Evolutionary conservation across 352 stramenopile species (phyloP), one percentile per base, ranked within the genome.

Genomic region (Phytopythium ostracodes): DNA sequence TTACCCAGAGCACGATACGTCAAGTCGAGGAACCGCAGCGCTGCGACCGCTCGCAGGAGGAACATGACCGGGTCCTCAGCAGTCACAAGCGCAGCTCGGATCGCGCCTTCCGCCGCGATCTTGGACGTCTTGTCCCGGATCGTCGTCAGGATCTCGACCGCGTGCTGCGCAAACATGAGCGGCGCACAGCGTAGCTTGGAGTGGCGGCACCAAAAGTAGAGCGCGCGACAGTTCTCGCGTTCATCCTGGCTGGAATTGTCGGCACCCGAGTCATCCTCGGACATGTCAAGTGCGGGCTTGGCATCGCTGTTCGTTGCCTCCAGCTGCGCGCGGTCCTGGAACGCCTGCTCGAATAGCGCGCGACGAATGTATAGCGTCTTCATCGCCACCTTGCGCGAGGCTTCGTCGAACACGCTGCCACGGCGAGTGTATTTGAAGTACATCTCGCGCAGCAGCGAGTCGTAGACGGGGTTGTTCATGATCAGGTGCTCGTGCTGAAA

Each of bases 401-500:
- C 72, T 24, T 88, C 77, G 56, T 91, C 81, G 56, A 91, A 89
- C 4, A 58, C 62, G 33, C 72, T 63, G 4, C 81, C 77, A 2
- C 79, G 77, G 20, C 81, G 77, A 1, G 83, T 90, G 60, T 86
- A 90, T 59, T 92, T 90, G 63, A 87, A 84, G 63, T 88, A 91
- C 60, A 92, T 81, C 50, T 92, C 83, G 22, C 76, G 83, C 52
- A 92, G 65, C 24, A 90, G 62, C 25, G 83, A 90, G 31, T 85
- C 75, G 58, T 92, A 92, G 29, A 85, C 76, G 22, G 81, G 81
- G 6, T 90, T 75, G 6, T 67, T 38, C 56, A 90, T 65, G 63
- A 89, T 66, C 35, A 88, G 53, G 1, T 29, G 60, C 7, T 60
- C 57, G 42, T 67, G 54, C 65, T 92, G 83, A 47, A 88, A 85